phyloP scores from a whole-genome alignment of 768 basidiomycete species.

The Kwoniella sp. region DNA sequence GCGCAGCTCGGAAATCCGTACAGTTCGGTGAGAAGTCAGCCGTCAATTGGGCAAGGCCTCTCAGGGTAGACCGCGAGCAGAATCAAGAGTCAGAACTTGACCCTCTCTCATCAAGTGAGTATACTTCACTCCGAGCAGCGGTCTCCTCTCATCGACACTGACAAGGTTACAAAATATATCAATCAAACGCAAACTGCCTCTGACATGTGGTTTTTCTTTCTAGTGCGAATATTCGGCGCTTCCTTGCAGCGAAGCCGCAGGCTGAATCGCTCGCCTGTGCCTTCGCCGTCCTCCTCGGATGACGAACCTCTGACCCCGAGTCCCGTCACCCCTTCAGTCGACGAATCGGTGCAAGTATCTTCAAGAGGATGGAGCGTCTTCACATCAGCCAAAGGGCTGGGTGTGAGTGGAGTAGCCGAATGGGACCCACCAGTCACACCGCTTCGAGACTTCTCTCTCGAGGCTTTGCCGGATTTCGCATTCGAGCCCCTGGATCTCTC shows the following conservation, averaged over 20 bases:
- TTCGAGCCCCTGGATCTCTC: slow-evolving; percentile 6
- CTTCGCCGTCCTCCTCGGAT: slow-evolving; percentile 33
- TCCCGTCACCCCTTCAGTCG: slow-evolving; percentile 24
- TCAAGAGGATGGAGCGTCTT: slow-evolving; percentile 24
- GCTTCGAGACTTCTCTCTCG: slow-evolving; percentile 2
- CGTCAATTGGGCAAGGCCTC: slow-evolving; percentile 35
- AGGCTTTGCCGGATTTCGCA: slow-evolving; percentile 6
- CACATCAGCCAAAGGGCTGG: slow-evolving; percentile 21
- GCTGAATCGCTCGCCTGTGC: slow-evolving; percentile 21
- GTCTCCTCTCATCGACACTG: no score
- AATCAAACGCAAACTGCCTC: not conserved
- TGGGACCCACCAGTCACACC: slow-evolving; percentile 23
- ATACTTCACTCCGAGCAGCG: not conserved
- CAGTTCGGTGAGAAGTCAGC: slow-evolving; percentile 12
- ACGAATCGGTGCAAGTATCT: slow-evolving; percentile 10
- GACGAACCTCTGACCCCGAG: slow-evolving; percentile 31
- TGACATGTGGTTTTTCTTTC: not conserved
- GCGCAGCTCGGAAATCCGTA: slow-evolving; percentile 4
- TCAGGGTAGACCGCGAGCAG: slow-evolving; percentile 14
- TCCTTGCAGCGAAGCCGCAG: slow-evolving; percentile 34
- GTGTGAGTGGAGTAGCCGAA: slow-evolving; percentile 27
- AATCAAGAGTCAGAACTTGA: slow-evolving; percentile 4
- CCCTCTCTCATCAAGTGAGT: slow-evolving; percentile 11
- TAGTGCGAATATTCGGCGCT: slow-evolving; percentile 39
- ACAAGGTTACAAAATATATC: no score